These are phyloP conservation scores for Trichoderma orchidacearum DNA, from an alignment of 495 filamentous ascomycete genomes.

Conservation along the genomic window DNA sequence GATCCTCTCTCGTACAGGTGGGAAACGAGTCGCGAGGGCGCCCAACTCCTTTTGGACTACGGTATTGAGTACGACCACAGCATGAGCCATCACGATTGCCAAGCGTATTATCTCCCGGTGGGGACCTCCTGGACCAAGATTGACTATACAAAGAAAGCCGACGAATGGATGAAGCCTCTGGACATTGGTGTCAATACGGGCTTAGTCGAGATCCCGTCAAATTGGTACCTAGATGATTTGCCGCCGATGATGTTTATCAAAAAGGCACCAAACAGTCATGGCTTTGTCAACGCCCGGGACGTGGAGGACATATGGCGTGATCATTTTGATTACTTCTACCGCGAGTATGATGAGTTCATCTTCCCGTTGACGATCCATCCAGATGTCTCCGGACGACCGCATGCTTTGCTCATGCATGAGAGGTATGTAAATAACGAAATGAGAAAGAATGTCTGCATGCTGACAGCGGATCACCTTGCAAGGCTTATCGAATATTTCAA, in stretches of 20 bases:
- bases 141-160: slow-evolving; percentile 35
- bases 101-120: slow-evolving; percentile 39
- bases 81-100: slow-evolving; percentile 41
- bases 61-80: slow-evolving; percentile 46
- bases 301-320: slow-evolving; percentile 45
- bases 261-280: slow-evolving; percentile 36
- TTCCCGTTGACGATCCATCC: slow-evolving; percentile 51
- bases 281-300: slow-evolving; percentile 41
- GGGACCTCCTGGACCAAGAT: slow-evolving; percentile 34
- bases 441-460: too few species aligned
- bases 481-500: slow-evolving; percentile 33
- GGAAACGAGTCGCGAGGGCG: slow-evolving; percentile 53
- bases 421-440: background rate
- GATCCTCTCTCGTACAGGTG: too few species aligned
- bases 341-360: slow-evolving; percentile 47
- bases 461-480: too few species aligned
- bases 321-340: slow-evolving; percentile 47
- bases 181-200: slow-evolving; percentile 27
- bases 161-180: slow-evolving; percentile 44
- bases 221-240: slow-evolving; percentile 44
- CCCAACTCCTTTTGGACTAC: slow-evolving; percentile 50
- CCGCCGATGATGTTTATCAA: slow-evolving; percentile 48
- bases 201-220: slow-evolving; percentile 41
- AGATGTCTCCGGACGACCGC: slow-evolving; percentile 43
- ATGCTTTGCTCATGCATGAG: slow-evolving; percentile 45